Percentiles rank a stretch among this genome's conserved stretches.
Conservation (phyloP, 1,139 yeast species). For the Kodamaea sp. region DNA sequence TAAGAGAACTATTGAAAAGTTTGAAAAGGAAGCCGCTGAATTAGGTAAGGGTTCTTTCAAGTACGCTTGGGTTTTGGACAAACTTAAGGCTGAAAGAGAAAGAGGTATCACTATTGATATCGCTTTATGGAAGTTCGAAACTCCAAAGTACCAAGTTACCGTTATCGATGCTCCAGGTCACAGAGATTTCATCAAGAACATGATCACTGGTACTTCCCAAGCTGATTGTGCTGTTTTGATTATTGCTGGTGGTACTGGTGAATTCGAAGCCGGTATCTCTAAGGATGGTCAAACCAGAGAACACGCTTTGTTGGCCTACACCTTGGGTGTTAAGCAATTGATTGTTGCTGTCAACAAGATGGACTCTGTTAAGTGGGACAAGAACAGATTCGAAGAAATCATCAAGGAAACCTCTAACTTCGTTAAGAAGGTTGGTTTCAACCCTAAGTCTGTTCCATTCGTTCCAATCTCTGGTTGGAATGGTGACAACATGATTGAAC, state of each 20-base stretch:
- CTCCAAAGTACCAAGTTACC: slow-evolving; percentile 90
- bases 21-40: slow-evolving; percentile 98
- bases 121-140: slow-evolving; percentile 92
- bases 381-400: slow-evolving; percentile 74
- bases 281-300: slow-evolving; percentile 94
- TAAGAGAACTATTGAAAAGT: slow-evolving; percentile 98
- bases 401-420: slow-evolving; percentile 81
- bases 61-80: slow-evolving; percentile 97
- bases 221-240: slow-evolving; percentile 91
- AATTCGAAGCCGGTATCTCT: slow-evolving; percentile 93
- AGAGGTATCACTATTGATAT: slow-evolving; percentile 96
- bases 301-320: slow-evolving; percentile 87
- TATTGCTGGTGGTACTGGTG: slow-evolving; percentile 91
- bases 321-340: slow-evolving; percentile 86
- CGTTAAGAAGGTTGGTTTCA: slow-evolving; percentile 86
- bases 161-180: slow-evolving; percentile 96
- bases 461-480: slow-evolving; percentile 93
- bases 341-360: slow-evolving; percentile 91
- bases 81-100: slow-evolving; percentile 94
- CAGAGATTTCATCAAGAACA: slow-evolving; percentile 96
- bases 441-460: slow-evolving; percentile 89
- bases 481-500: slow-evolving; percentile 91
- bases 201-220: slow-evolving; percentile 92
- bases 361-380: slow-evolving; percentile 88
- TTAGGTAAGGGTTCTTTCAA: slow-evolving; percentile 98